A percentile compares a stretch with the other conserved stretches of the same genome.
phyloP scores from a whole-genome alignment of 805 yeast genomes.

The Pichia nanzhaoensis region DNA sequence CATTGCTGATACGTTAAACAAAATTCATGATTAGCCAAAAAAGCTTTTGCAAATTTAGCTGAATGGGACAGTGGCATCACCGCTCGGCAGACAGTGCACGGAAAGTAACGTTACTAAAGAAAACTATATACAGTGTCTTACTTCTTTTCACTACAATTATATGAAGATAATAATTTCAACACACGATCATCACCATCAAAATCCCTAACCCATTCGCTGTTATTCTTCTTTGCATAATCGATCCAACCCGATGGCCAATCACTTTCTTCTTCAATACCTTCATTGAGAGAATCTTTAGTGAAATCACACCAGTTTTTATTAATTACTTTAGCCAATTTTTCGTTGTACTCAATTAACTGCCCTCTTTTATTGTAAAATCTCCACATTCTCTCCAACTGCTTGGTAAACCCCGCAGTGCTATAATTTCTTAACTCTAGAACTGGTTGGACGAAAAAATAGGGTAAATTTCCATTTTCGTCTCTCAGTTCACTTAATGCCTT shows the following conservation, averaged over 20 bases:
- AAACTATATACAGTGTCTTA: no score
- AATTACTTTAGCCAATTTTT: slow-evolving; percentile 22
- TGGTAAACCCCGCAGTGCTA: slow-evolving; percentile 70
- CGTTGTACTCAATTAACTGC: slow-evolving; percentile 32
- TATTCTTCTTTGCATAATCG: slow-evolving; percentile 58
- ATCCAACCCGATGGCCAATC: slow-evolving; percentile 92
- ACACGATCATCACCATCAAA: slow-evolving; percentile 66
- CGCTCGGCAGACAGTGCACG: no score
- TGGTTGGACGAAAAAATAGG: slow-evolving; percentile 71
- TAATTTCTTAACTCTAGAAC: slow-evolving; percentile 69
- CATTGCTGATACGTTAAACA: no score
- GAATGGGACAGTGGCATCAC: no score
- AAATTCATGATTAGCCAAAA: no score
- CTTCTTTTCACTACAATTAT: slow-evolving; percentile 20
- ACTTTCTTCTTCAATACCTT: slow-evolving; percentile 56
- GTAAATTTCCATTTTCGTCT: slow-evolving; percentile 33
- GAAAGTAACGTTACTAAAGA: no score
- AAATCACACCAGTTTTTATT: slow-evolving; percentile 49
- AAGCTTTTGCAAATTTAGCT: no score
- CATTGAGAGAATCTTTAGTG: slow-evolving; percentile 34
- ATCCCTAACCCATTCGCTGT: slow-evolving; percentile 86
- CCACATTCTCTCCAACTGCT: slow-evolving; percentile 67
- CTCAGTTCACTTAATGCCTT: slow-evolving; percentile 24
- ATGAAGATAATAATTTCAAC: slow-evolving; percentile 44
- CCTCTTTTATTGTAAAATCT: slow-evolving; percentile 70